These are phyloP conservation scores for Microbotryomycetes sp. DNA, from an alignment of 1,284 basidiomycete genomes.

Conservation along the genomic window DNA sequence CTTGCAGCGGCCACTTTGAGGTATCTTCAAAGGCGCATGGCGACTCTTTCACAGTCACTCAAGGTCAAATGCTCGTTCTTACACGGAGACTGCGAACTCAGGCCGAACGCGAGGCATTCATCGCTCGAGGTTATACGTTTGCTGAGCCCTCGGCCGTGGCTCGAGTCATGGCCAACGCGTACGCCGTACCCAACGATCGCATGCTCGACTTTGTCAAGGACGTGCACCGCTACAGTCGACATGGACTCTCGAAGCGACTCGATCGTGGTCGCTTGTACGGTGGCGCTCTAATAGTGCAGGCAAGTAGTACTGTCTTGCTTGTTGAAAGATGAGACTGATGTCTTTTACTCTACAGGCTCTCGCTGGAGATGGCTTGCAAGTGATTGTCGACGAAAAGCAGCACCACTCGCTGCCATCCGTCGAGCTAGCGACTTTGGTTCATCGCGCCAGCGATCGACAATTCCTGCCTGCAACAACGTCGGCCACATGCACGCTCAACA, in stretches of 20 bases:
- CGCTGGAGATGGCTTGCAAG: slow-evolving; percentile 44
- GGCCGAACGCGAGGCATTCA: slow-evolving; percentile 41
- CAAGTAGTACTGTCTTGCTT: background rate
- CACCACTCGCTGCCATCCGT: slow-evolving; percentile 44
- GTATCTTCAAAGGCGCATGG: slow-evolving; percentile 20
- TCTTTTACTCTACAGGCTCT: slow-evolving; percentile 42
- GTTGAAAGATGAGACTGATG: background rate
- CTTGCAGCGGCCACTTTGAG: slow-evolving; percentile 35
- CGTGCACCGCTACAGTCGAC: slow-evolving; percentile 41
- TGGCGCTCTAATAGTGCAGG: slow-evolving; percentile 41
- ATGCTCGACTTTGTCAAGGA: slow-evolving; percentile 43
- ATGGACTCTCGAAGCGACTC: slow-evolving; percentile 37
- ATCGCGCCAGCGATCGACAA: slow-evolving; percentile 17
- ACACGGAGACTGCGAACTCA: slow-evolving; percentile 41
- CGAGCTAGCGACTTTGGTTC: slow-evolving; percentile 38
- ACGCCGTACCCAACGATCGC: slow-evolving; percentile 43
- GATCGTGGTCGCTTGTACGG: slow-evolving; percentile 43
- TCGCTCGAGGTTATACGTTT: slow-evolving; percentile 44
- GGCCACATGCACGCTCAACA: slow-evolving; percentile 5
- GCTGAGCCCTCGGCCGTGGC: slow-evolving; percentile 43
- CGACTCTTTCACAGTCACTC: slow-evolving; percentile 41
- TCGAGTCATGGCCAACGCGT: slow-evolving; percentile 40
- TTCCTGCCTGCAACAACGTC: background rate
- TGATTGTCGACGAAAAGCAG: slow-evolving; percentile 41
- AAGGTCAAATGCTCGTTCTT: slow-evolving; percentile 45